Conservation (phyloP, 2,329 filamentous ascomycete species). For the Fusarium longipes region DNA sequence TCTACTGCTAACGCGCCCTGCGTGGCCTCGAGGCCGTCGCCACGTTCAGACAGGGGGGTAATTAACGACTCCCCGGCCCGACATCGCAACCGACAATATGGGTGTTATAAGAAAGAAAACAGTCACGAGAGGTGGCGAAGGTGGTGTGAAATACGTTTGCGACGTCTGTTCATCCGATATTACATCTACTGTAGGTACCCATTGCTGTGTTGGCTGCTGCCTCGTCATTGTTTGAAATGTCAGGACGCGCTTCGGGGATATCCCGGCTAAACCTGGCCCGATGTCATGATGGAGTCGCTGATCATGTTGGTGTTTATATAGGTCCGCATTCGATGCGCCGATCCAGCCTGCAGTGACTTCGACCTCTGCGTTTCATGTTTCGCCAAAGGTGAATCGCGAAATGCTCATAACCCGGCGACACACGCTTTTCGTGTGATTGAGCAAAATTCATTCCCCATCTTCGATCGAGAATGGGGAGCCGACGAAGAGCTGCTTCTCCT, state of each 20-base stretch:
- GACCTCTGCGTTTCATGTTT: slow-evolving; percentile 98
- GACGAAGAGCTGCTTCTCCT: slow-evolving; percentile 95
- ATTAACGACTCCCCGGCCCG: slow-evolving; percentile 44
- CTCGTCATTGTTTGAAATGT: slow-evolving; percentile 8
- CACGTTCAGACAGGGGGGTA: slow-evolving; percentile 43
- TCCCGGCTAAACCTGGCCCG: slow-evolving; percentile 38
- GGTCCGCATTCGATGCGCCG: slow-evolving; percentile 95
- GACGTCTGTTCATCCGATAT: slow-evolving; percentile 97
- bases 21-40: slow-evolving; percentile 26
- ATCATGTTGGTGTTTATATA: slow-evolving; percentile 52
- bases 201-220: slow-evolving; percentile 17
- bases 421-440: slow-evolving; percentile 96
- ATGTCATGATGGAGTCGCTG: slow-evolving; percentile 42
- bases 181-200: slow-evolving; percentile 84
- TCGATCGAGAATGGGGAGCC: slow-evolving; percentile 93
- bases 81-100: slow-evolving; percentile 65
- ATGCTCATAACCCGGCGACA: slow-evolving; percentile 85
- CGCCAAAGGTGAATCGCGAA: slow-evolving; percentile 80
- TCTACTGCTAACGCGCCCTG: slow-evolving; percentile 26
- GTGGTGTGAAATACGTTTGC: slow-evolving; percentile 94
- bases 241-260: slow-evolving; percentile 40
- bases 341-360: slow-evolving; percentile 87
- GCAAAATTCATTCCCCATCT: slow-evolving; percentile 98
- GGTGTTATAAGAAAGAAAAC: slow-evolving; percentile 97
- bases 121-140: slow-evolving; percentile 84